A percentile compares a stretch with the other conserved stretches of the same genome.
Conservation (phyloP, 352 stramenopile species). For the Phytophthora nicotianae region DNA sequence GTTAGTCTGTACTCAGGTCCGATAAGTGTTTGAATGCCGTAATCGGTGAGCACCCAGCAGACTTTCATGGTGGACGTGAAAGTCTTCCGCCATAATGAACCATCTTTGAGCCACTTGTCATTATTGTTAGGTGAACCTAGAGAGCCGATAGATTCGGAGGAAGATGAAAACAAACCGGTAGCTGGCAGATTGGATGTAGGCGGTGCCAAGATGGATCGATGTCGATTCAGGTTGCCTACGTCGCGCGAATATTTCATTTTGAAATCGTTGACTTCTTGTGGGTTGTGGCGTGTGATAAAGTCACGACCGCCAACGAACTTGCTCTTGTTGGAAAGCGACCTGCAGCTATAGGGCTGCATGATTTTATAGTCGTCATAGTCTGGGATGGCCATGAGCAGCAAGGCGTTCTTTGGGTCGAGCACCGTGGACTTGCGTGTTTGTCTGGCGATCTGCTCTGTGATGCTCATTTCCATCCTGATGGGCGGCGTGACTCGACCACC, state of each 20-base stretch:
- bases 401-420: conserved; percentile 70
- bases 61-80: conserved; percentile 58
- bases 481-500: conserved; percentile 26
- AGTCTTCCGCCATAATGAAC: conserved; percentile 49
- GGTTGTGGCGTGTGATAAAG: conserved; percentile 76
- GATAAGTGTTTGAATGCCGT: conserved; percentile 62
- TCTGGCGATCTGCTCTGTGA: conserved; percentile 72
- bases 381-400: conserved; percentile 72
- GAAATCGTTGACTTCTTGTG: conserved; percentile 74
- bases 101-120: conserved; percentile 18
- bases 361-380: conserved; percentile 84
- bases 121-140: conserved; percentile 28
- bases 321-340: conserved; percentile 58
- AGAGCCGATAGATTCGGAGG: conserved; percentile 26
- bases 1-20: conserved; percentile 68
- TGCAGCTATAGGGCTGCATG: conserved; percentile 77
- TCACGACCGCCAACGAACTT: conserved; percentile 71
- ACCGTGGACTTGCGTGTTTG: conserved; percentile 73
- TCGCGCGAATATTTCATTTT: conserved; percentile 81
- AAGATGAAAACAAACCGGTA: conserved; percentile 32
- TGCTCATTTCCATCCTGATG: conserved; percentile 54
- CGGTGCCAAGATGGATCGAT: conserved; percentile 32
- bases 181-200: conserved; percentile 25
- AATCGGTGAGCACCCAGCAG: conserved; percentile 73
- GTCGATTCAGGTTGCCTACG: conserved; percentile 64